Evolutionary conservation across 140 eudicot species (phyloP).

Genomic region (Anethum foeniculum): DNA sequence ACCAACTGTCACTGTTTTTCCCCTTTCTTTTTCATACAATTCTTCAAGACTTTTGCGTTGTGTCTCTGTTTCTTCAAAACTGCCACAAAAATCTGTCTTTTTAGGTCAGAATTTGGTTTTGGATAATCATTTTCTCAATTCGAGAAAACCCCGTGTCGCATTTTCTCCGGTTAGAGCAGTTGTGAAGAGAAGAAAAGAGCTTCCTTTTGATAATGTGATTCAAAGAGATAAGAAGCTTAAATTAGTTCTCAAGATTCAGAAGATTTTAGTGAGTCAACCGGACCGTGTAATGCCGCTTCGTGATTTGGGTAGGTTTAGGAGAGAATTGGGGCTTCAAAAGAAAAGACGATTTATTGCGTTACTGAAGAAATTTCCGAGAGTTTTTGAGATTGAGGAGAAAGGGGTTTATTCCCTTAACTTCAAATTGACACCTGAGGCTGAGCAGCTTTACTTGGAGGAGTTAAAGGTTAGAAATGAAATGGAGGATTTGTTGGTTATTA

Average conservation of each 20-base stretch:
- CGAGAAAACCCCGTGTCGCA: conserved; percentile 33
- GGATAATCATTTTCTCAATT: conserved; percentile 12
- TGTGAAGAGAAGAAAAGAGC: conserved; percentile 89
- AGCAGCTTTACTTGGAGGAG: conserved; percentile 81
- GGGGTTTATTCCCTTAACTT: conserved; percentile 75
- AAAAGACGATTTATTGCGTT: conserved; percentile 66
- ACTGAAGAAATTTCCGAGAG: conserved; percentile 73
- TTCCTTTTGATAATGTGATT: conserved; percentile 84
- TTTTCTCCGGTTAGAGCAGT: conserved; percentile 44
- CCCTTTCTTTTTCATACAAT: conserved; percentile 44
- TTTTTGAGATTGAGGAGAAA: conserved; percentile 88
- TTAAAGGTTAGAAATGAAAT: conserved; percentile 76
- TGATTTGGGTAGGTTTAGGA: conserved; percentile 77
- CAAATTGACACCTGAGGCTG: conserved; percentile 84
- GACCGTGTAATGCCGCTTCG: conserved; percentile 77
- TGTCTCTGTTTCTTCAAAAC: conserved; percentile 10
- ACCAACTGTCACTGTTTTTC: conserved; percentile 42
- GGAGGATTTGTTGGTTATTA: conserved; percentile 78
- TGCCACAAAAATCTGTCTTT: conserved; percentile 28
- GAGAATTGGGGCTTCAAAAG: conserved; percentile 62
- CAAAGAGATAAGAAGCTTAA: conserved; percentile 92
- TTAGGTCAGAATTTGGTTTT: conserved; percentile 44
- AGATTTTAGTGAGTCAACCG: conserved; percentile 61
- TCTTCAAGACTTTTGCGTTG: conserved; percentile 25
- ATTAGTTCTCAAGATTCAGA: conserved; percentile 64